Percentiles rank a stretch among this genome's conserved stretches.
Conservation (phyloP, 179 eudicot species). For the Spergularia azorica region DNA sequence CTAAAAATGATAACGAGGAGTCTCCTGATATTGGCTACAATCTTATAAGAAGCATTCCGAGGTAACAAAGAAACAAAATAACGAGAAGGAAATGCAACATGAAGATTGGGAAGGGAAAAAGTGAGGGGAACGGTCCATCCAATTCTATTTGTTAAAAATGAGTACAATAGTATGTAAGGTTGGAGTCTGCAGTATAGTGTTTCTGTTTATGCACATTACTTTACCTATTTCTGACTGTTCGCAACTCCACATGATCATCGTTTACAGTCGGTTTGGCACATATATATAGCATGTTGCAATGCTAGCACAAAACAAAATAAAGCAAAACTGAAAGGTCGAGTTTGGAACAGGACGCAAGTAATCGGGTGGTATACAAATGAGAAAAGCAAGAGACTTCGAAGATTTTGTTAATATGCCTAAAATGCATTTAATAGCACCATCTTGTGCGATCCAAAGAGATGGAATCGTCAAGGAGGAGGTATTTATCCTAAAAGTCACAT, state of each 20-base stretch:
- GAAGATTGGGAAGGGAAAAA: neutral
- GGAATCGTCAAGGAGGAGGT: slow-evolving; percentile 95
- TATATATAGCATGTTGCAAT: slow-evolving; percentile 82
- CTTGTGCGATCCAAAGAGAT: slow-evolving; percentile 90
- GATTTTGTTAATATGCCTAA: slow-evolving; percentile 98
- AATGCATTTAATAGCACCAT: slow-evolving; percentile 97
- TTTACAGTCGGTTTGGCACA: slow-evolving; percentile 85
- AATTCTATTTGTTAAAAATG: neutral
- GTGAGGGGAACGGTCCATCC: neutral
- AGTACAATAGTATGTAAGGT: neutral
- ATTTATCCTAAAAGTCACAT: slow-evolving; percentile 16
- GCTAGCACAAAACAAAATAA: slow-evolving; percentile 85
- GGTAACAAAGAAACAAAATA: neutral
- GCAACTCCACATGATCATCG: neutral
- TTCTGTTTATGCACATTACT: slow-evolving; percentile 4
- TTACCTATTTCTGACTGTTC: slow-evolving; percentile 8
- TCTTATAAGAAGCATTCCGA: too few relatives aligned
- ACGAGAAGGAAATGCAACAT: neutral
- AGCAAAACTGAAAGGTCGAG: slow-evolving; percentile 86
- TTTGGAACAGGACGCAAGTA: slow-evolving; percentile 75
- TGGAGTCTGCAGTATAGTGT: neutral
- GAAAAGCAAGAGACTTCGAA: slow-evolving; percentile 81
- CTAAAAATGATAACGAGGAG: too few relatives aligned
- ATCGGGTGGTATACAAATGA: slow-evolving; percentile 98
- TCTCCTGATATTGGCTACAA: too few relatives aligned